These are phyloP conservation scores for Aspergillus affinis DNA, from an alignment of 495 filamentous ascomycete genomes.

Conservation along the genomic window DNA sequence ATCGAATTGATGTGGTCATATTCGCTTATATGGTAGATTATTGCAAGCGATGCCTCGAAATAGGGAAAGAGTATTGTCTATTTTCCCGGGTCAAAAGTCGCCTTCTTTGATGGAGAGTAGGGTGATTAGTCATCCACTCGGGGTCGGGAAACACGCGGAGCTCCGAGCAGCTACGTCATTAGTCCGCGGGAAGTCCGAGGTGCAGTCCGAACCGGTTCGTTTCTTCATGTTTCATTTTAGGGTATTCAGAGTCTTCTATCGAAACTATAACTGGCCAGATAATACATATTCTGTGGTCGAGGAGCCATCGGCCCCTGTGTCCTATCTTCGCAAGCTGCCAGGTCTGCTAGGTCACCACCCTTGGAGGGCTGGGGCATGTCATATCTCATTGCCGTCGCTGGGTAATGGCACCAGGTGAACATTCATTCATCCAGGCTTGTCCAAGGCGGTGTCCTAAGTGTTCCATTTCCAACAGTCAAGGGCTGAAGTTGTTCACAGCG, in stretches of 20 bases:
- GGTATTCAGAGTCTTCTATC: background rate
- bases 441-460: background rate
- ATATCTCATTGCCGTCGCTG: background rate
- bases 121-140: conserved; percentile 7
- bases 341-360: background rate
- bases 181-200: background rate
- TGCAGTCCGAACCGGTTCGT: background rate
- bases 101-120: background rate
- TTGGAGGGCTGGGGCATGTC: background rate
- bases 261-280: background rate
- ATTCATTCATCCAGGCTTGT: background rate
- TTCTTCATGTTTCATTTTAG: background rate
- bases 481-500: background rate
- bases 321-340: background rate
- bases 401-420: background rate
- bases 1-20: conserved; percentile 16
- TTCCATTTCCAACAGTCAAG: background rate
- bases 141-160: background rate
- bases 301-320: background rate
- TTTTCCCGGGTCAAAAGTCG: background rate
- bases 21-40: background rate
- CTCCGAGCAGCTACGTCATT: conserved; percentile 5
- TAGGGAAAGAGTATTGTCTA: background rate
- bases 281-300: background rate
- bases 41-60: background rate